These are phyloP conservation scores for Dioszegia crocea DNA, from an alignment of 768 basidiomycete species.

Conservation along the genomic window DNA sequence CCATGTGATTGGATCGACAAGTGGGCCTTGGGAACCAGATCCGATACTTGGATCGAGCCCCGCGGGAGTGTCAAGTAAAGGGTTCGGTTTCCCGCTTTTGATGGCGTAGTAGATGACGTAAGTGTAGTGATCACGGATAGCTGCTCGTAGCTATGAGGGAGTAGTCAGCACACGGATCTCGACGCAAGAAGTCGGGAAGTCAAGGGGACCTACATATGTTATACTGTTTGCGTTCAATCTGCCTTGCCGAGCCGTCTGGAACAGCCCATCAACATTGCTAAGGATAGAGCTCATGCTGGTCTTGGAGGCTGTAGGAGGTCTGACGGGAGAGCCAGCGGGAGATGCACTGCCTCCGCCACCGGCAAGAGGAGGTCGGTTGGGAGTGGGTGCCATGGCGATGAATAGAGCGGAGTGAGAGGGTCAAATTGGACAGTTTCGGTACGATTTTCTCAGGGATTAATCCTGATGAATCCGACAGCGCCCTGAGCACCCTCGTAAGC, in stretches of 20 bases:
- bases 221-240: neutral
- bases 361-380: neutral
- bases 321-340: neutral
- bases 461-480: no score
- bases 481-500: no score
- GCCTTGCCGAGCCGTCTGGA: neutral
- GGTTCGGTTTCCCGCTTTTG: slow-evolving; percentile 6
- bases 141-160: neutral
- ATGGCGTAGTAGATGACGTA: slow-evolving; percentile 9
- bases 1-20: neutral
- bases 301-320: neutral
- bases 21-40: neutral
- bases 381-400: neutral
- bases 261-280: neutral
- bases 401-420: neutral
- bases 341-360: neutral
- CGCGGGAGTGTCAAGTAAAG: slow-evolving; percentile 8
- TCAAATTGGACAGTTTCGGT: neutral
- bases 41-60: slow-evolving; percentile 5
- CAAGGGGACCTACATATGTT: neutral
- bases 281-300: neutral
- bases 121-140: slow-evolving; percentile 5
- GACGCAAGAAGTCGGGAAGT: neutral
- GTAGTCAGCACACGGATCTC: no score
- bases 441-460: no score